Conservation (phyloP, 1,139 yeast genomes). For the Scheffersomyces titani region DNA sequence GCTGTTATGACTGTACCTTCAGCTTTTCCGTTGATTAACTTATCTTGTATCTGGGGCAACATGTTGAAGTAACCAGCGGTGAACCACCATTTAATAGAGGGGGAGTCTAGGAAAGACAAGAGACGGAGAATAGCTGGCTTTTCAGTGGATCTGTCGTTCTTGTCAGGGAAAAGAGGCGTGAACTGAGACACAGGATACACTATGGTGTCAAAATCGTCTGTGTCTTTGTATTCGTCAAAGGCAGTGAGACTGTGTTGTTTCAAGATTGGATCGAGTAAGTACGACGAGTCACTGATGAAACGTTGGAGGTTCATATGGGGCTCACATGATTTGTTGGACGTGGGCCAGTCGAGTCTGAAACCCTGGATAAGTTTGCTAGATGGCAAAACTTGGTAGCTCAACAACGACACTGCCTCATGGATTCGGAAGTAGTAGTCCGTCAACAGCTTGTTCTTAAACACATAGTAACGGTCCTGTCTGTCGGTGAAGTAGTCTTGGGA, state of each 20-base stretch:
- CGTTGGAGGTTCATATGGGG: conserved; percentile 62
- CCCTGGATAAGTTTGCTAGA: conserved; percentile 42
- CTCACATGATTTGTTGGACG: conserved; percentile 67
- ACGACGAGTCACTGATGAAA: conserved; percentile 62
- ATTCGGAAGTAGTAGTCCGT: conserved; percentile 73
- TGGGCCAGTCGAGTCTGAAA: conserved; percentile 74
- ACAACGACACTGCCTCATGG: conserved; percentile 63
- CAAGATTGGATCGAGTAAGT: conserved; percentile 57
- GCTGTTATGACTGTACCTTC: conserved; percentile 82
- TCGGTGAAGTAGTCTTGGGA: conserved; percentile 92
- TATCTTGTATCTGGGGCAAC: conserved; percentile 70
- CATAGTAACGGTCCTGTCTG: conserved; percentile 89
- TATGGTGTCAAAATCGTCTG: conserved; percentile 53
- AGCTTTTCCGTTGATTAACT: conserved; percentile 61
- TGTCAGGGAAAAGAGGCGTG: conserved; percentile 70
- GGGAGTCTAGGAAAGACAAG: conserved; percentile 58
- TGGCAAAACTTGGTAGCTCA: conserved; percentile 69
- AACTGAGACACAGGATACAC: conserved; percentile 93
- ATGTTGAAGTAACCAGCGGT: conserved; percentile 98
- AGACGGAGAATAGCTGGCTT: conserved; percentile 66
- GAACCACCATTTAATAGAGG: conserved; percentile 72
- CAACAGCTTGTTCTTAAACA: conserved; percentile 58
- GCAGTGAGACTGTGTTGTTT: conserved; percentile 39
- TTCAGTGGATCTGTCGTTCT: conserved; percentile 70
- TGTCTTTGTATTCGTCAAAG: conserved; percentile 35